Evolutionary conservation across 1,284 basidiomycete species (phyloP).

Genomic region (Grifola frondosa): DNA sequence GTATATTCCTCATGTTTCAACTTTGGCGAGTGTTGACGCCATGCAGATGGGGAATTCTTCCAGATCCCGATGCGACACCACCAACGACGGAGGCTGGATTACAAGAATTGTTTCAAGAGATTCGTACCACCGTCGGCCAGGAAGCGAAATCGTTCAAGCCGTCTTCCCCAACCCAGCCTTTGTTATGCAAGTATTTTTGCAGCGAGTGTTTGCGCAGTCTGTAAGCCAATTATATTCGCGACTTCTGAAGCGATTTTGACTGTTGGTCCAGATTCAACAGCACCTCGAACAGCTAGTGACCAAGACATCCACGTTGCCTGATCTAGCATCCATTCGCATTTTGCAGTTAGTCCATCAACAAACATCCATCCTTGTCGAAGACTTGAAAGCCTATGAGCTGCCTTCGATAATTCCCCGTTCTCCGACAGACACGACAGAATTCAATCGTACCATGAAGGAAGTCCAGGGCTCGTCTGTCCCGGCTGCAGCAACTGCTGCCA

Average conservation of each 20-base stretch:
- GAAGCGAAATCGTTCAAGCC: constrained; percentile 97
- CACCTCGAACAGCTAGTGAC: constrained; percentile 87
- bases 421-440: constrained; percentile 58
- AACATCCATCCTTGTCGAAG: constrained; percentile 81
- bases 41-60: constrained; percentile 76
- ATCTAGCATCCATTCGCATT: constrained; percentile 89
- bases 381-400: constrained; percentile 90
- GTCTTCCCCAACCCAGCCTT: constrained; percentile 96
- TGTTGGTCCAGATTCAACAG: constrained; percentile 77
- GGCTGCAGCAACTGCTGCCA: constrained; percentile 46
- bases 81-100: constrained; percentile 85
- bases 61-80: constrained; percentile 77
- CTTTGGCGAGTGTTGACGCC: constrained; percentile 19
- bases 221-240: constrained; percentile 45
- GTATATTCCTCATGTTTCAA: constrained; percentile 26
- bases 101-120: constrained; percentile 82
- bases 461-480: constrained; percentile 38
- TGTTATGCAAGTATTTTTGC: constrained; percentile 99
- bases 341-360: constrained; percentile 87
- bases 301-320: constrained; percentile 72
- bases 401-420: constrained; percentile 64
- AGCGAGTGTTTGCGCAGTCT: constrained; percentile 97
- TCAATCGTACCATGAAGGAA: constrained; percentile 53
- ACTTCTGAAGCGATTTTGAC: constrained; percentile 8
- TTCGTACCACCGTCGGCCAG: constrained; percentile 87